Conservation (phyloP, 306 rosid genomes). For the Inga laurina region DNA sequence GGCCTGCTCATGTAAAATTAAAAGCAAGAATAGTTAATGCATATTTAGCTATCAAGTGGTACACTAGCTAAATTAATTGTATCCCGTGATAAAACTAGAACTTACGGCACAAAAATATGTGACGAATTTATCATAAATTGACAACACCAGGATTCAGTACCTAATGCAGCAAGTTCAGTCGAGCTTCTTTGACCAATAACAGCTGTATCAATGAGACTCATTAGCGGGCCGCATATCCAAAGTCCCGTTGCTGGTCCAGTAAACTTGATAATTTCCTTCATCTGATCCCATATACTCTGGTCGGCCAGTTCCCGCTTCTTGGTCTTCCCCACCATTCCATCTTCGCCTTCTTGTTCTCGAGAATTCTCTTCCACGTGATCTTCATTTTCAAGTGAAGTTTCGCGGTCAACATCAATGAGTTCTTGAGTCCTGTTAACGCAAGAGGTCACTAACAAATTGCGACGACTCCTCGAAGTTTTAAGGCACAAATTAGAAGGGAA, state of each 20-base stretch:
- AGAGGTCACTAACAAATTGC: slow-evolving; percentile 6
- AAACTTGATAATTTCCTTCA: slow-evolving; percentile 69
- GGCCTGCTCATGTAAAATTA: slow-evolving; percentile 55
- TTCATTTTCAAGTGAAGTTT: slow-evolving; percentile 24
- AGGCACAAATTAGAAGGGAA: slow-evolving; percentile 29
- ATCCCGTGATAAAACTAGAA: neutral
- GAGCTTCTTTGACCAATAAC: slow-evolving; percentile 93
- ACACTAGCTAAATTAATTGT: neutral
- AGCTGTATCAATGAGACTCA: slow-evolving; percentile 90
- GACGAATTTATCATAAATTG: neutral
- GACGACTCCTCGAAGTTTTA: slow-evolving; percentile 3
- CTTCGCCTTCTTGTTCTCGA: slow-evolving; percentile 31
- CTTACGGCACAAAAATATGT: neutral
- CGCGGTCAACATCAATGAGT: slow-evolving; percentile 10
- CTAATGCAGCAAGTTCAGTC: slow-evolving; percentile 90
- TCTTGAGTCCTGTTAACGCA: slow-evolving; percentile 32
- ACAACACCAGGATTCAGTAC: slow-evolving; percentile 29
- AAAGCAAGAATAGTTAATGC: neutral
- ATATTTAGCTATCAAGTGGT: neutral
- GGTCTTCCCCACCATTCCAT: neutral
- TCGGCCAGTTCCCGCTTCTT: slow-evolving; percentile 42
- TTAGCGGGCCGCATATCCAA: slow-evolving; percentile 84
- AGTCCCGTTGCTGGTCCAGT: slow-evolving; percentile 82
- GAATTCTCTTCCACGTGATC: neutral
- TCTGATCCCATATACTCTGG: slow-evolving; percentile 62